A percentile compares a stretch with the other conserved stretches of the same genome.
phyloP scores from a whole-genome alignment of 1,139 yeast genomes.

The Yamadazyma aaseri region DNA sequence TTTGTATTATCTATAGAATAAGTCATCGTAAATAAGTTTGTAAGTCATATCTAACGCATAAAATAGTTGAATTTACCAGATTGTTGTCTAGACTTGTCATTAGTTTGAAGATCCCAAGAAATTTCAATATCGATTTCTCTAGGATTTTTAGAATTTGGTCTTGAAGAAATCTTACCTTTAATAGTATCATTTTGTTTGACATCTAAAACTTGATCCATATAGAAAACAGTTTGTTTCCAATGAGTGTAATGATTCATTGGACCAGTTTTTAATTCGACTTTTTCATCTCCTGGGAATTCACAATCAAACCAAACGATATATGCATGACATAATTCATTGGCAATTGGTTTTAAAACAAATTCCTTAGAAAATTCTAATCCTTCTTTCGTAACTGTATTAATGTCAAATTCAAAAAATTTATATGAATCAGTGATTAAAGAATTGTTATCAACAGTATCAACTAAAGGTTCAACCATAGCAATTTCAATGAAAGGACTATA shows the following conservation, averaged over 20 bases:
- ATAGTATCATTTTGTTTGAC: conserved; percentile 75
- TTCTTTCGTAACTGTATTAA: conserved; percentile 82
- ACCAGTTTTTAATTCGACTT: conserved; percentile 72
- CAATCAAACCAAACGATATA: conserved; percentile 94
- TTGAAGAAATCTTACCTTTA: conserved; percentile 67
- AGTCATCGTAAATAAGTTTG: too few species aligned
- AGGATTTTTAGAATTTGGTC: conserved; percentile 77
- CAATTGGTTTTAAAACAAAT: conserved; percentile 69
- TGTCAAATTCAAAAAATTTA: conserved; percentile 77
- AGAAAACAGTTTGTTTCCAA: conserved; percentile 98
- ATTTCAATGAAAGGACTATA: conserved; percentile 69
- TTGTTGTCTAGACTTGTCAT: conserved; percentile 51
- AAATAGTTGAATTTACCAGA: conserved; percentile 61
- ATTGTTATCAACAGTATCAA: conserved; percentile 83
- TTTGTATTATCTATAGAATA: too few species aligned
- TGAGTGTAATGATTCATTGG: conserved; percentile 82
- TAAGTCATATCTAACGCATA: conserved; percentile 44
- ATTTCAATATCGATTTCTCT: conserved; percentile 79
- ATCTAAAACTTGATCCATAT: conserved; percentile 78
- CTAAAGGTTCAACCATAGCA: conserved; percentile 92
- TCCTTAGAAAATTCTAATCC: conserved; percentile 72
- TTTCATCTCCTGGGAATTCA: conserved; percentile 68
- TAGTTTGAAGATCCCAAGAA: conserved; percentile 57
- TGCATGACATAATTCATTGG: conserved; percentile 85
- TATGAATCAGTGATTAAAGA: conserved; percentile 73